phyloP scores from a whole-genome alignment of 345 rosid genomes.

The Gossypium bickii region DNA sequence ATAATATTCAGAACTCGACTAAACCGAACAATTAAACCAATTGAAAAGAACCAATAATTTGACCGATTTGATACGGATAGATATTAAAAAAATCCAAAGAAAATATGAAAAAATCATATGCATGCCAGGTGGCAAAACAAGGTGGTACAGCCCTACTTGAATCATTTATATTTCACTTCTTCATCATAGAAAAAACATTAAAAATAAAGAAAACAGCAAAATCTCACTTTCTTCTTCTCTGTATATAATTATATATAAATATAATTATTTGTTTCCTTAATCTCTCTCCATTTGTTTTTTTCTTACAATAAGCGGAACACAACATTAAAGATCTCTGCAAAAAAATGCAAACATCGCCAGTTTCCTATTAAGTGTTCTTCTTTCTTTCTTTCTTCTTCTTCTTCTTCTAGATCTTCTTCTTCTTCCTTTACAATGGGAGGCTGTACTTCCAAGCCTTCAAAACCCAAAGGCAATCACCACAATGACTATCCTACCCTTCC shows the following conservation, averaged over 20 bases:
- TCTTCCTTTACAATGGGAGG: constrained; percentile 45
- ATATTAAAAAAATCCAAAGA: too few species aligned
- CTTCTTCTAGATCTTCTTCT: neutral
- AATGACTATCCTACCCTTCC: constrained; percentile 32
- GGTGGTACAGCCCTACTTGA: constrained; percentile 7
- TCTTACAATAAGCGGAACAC: constrained; percentile 4
- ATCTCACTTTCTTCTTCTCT: neutral
- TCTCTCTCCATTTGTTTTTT: neutral
- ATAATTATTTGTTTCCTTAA: neutral
- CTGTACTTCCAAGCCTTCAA: constrained; percentile 68
- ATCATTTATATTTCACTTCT: neutral
- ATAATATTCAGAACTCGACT: too few species aligned
- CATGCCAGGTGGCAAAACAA: constrained; percentile 14
- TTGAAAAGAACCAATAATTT: too few species aligned
- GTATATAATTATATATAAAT: neutral
- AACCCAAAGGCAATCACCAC: constrained; percentile 32
- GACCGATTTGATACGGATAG: too few species aligned
- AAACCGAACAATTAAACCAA: too few species aligned
- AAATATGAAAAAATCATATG: neutral
- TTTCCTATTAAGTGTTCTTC: neutral
- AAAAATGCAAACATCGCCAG: neutral
- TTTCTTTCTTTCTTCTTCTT: neutral
- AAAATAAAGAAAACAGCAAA: neutral
- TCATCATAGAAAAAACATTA: neutral
- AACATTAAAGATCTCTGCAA: constrained; percentile 5